Evolutionary conservation across 2,329 filamentous ascomycete genomes (phyloP).

Genomic region (Graphiopsis chlorocephala): DNA sequence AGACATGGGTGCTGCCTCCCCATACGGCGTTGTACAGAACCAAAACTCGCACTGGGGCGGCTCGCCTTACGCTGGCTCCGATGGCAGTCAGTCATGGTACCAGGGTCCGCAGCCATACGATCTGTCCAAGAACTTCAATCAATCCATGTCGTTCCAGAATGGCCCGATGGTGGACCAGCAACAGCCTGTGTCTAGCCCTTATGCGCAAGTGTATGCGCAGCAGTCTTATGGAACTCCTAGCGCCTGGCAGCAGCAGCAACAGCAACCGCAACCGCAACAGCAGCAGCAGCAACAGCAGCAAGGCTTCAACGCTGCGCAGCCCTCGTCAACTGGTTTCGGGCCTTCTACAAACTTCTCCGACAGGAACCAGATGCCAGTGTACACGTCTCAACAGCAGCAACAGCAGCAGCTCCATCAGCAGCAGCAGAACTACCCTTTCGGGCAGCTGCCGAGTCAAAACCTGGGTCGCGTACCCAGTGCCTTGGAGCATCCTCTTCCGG

Average conservation of each 20-base stretch:
- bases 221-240: conserved; percentile 27
- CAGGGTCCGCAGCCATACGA: conserved; percentile 37
- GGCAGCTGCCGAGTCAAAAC: conserved; percentile 69
- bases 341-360: neutral
- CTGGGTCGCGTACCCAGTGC: conserved; percentile 70
- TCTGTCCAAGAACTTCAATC: conserved; percentile 45
- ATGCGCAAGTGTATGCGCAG: conserved; percentile 22
- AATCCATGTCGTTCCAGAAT: conserved; percentile 45
- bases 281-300: conserved; percentile 24
- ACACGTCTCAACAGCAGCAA: neutral
- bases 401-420: conserved; percentile 7
- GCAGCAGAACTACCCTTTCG: conserved; percentile 64
- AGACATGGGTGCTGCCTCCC: conserved; percentile 2
- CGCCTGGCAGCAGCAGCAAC: conserved; percentile 24
- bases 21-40: conserved; percentile 6
- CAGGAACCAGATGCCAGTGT: neutral
- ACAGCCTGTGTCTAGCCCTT: conserved; percentile 18
- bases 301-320: neutral
- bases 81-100: conserved; percentile 7
- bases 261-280: neutral
- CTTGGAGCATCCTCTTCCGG: conserved; percentile 77
- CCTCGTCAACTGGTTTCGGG: neutral
- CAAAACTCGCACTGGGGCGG: neutral
- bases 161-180: conserved; percentile 24
- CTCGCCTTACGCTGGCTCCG: neutral